Conservation (phyloP, 495 filamentous ascomycete species). For the Xylaria nigripes region DNA sequence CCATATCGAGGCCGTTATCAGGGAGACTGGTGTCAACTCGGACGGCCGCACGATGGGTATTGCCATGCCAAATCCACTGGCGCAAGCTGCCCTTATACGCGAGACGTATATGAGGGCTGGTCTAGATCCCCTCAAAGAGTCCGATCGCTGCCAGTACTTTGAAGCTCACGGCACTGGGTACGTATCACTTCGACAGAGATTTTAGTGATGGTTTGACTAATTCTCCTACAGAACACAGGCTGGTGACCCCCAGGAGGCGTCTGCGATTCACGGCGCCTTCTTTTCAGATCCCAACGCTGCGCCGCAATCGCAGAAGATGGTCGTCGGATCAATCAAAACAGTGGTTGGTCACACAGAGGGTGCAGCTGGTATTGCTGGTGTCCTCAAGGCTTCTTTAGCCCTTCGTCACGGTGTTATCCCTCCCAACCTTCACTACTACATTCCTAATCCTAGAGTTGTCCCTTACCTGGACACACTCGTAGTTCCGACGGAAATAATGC, state of each 20-base stretch:
- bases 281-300: neutral
- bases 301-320: constrained; percentile 14
- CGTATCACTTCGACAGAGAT: too few relatives aligned
- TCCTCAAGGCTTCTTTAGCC: constrained; percentile 45
- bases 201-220: too few relatives aligned
- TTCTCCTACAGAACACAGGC: too few relatives aligned
- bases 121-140: constrained; percentile 27
- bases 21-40: constrained; percentile 42
- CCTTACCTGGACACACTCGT: constrained; percentile 33
- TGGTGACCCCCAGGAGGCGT: constrained; percentile 41
- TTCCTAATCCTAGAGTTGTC: constrained; percentile 40
- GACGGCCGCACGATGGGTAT: constrained; percentile 44
- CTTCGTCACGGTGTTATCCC: constrained; percentile 45
- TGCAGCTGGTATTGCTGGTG: constrained; percentile 49
- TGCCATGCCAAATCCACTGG: constrained; percentile 39
- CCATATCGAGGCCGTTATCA: constrained; percentile 48
- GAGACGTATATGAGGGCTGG: constrained; percentile 37
- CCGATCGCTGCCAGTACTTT: constrained; percentile 41
- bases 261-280: constrained; percentile 39
- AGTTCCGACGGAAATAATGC: constrained; percentile 31
- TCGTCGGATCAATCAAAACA: constrained; percentile 46
- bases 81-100: constrained; percentile 43
- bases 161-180: constrained; percentile 52
- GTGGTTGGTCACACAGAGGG: constrained; percentile 49
- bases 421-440: constrained; percentile 46